These are phyloP conservation scores for Ogataea corticis DNA, from an alignment of 805 yeast genomes.

Conservation along the genomic window DNA sequence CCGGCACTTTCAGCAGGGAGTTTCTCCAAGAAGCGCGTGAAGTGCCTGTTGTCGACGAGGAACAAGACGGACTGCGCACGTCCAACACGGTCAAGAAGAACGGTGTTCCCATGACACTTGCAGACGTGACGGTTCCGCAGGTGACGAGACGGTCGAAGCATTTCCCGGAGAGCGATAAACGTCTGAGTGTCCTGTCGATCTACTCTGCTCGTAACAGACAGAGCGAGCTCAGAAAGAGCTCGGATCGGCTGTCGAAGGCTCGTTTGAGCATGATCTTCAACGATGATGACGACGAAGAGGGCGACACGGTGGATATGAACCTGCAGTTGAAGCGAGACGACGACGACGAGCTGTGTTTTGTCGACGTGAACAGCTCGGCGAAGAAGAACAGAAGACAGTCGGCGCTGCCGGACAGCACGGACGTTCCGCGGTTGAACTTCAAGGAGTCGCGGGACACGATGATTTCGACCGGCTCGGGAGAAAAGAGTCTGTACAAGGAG, in stretches of 20 bases:
- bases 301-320: constrained; percentile 29
- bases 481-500: constrained; percentile 43
- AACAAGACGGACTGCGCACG: constrained; percentile 10
- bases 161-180: constrained; percentile 61
- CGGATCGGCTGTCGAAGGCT: constrained; percentile 21
- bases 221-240: constrained; percentile 10
- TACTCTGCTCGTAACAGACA: constrained; percentile 56
- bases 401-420: constrained; percentile 20
- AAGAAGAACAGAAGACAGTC: constrained; percentile 35
- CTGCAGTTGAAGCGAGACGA: constrained; percentile 9
- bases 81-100: constrained; percentile 23
- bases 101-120: constrained; percentile 49
- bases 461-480: constrained; percentile 39
- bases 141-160: constrained; percentile 68
- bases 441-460: constrained; percentile 42
- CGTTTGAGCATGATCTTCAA: constrained; percentile 32
- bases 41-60: constrained; percentile 14
- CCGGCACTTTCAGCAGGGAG: constrained; percentile 40
- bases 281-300: constrained; percentile 28
- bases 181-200: constrained; percentile 70
- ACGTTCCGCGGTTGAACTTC: constrained; percentile 23
- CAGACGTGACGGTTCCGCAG: constrained; percentile 67
- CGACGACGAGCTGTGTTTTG: constrained; percentile 33
- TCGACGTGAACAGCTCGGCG: constrained; percentile 24
- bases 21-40: too few relatives aligned